phyloP scores from a whole-genome alignment of 176 grass and related monocot genomes.

The Carex pumila region DNA sequence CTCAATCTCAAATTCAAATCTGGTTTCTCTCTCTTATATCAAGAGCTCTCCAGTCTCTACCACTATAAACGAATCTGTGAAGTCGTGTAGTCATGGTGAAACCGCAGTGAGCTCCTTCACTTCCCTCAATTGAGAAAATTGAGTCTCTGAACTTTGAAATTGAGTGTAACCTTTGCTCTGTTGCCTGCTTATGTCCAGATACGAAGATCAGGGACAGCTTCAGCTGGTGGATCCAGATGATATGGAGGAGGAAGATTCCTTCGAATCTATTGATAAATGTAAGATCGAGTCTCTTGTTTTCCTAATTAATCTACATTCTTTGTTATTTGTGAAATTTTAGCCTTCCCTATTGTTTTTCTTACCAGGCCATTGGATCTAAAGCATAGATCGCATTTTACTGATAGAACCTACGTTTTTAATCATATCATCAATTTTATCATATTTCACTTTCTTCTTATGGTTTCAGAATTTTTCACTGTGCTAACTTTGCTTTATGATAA shows the following conservation, averaged over 20 bases:
- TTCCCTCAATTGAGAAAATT: not conserved
- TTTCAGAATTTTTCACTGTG: not conserved
- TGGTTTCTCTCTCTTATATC: not conserved
- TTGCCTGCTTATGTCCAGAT: constrained; percentile 28
- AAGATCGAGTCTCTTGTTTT: not conserved
- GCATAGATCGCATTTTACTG: not conserved
- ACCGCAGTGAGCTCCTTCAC: not conserved
- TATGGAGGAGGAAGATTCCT: constrained; percentile 68
- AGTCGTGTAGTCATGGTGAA: not conserved
- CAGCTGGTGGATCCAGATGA: constrained; percentile 75
- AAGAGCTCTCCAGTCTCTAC: not conserved
- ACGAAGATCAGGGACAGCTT: constrained; percentile 69
- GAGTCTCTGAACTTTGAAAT: not conserved
- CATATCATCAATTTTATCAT: not conserved
- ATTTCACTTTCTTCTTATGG: not conserved
- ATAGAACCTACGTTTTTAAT: not conserved
- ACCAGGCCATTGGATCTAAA: not conserved
- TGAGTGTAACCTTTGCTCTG: not conserved
- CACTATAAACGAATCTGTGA: not conserved
- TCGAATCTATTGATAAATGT: constrained; percentile 89
- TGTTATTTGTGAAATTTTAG: constrained; percentile 8
- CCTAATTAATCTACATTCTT: not conserved
- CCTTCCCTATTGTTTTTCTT: not conserved
- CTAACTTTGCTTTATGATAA: not conserved
- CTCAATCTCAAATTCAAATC: constrained; percentile 13